Evolutionary conservation across 2,329 filamentous ascomycete genomes (phyloP).

Genomic region (Daldinia sp.): DNA sequence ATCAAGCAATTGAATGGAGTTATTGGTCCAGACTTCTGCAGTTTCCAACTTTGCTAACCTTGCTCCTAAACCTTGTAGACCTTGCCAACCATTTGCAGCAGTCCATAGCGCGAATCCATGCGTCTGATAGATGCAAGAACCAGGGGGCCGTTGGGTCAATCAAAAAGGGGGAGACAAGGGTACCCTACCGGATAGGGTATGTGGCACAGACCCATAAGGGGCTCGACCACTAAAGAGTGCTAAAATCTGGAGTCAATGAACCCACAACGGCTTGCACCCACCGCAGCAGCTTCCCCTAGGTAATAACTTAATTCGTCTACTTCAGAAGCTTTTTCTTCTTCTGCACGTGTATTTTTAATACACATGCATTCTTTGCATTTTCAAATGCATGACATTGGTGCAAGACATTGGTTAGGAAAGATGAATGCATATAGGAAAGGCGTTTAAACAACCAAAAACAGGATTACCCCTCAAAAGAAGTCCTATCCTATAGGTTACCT

Average conservation of each 20-base stretch:
- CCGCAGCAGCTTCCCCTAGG: background rate
- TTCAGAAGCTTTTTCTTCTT: background rate
- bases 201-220: conserved; percentile 5
- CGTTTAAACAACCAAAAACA: background rate
- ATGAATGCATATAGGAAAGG: background rate
- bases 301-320: conserved; percentile 9
- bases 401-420: background rate
- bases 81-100: background rate
- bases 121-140: conserved; percentile 3
- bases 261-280: conserved; percentile 21
- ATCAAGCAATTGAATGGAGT: background rate
- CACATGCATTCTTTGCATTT: background rate
- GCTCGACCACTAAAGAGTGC: conserved; percentile 11
- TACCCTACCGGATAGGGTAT: conserved; percentile 14
- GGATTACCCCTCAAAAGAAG: background rate
- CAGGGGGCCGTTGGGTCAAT: conserved; percentile 23
- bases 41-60: background rate
- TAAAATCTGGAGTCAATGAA: conserved; percentile 22
- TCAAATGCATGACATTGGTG: background rate
- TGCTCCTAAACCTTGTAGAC: background rate
- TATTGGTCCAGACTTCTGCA: conserved; percentile 29
- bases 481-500: too few relatives aligned
- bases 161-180: conserved; percentile 23
- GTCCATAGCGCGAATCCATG: conserved; percentile 7
- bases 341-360: conserved; percentile 1